Evolutionary conservation across 495 filamentous ascomycete genomes (phyloP).

Genomic region (Lepidopterella palustris): DNA sequence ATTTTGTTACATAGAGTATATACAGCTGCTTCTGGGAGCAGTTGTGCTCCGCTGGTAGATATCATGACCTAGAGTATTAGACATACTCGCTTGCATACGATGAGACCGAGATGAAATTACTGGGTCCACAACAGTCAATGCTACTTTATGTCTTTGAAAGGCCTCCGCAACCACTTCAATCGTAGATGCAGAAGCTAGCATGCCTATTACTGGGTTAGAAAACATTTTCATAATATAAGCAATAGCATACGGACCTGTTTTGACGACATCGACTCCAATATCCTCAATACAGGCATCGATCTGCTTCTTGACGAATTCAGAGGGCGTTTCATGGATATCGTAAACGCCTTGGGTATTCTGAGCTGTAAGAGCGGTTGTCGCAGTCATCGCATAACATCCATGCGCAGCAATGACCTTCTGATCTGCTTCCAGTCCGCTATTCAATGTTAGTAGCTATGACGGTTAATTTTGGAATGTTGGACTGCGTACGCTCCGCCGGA

Average conservation of each 20-base stretch:
- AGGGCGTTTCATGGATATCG: conserved; percentile 72
- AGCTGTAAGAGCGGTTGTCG: conserved; percentile 90
- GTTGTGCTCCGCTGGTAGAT: conserved; percentile 71
- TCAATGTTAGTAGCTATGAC: conserved; percentile 1
- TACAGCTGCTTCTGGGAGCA: conserved; percentile 67
- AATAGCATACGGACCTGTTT: conserved; percentile 58
- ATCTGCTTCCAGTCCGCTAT: conserved; percentile 91
- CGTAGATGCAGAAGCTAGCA: conserved; percentile 77
- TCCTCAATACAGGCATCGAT: conserved; percentile 78
- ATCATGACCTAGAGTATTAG: conserved; percentile 68
- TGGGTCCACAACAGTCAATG: conserved; percentile 73
- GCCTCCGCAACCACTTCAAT: conserved; percentile 68
- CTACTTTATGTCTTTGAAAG: conserved; percentile 52
- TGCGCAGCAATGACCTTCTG: conserved; percentile 90
- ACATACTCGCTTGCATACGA: not conserved
- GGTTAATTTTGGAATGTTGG: conserved; percentile 14
- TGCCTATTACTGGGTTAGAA: conserved; percentile 50
- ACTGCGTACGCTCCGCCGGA: conserved; percentile 76
- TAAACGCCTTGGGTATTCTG: conserved; percentile 86
- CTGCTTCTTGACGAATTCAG: conserved; percentile 72
- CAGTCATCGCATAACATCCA: conserved; percentile 90
- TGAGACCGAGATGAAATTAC: conserved; percentile 45
- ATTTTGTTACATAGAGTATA: conserved; percentile 55
- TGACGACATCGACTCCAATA: conserved; percentile 83
- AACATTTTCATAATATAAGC: not conserved